Evolutionary conservation across 306 rosid species (phyloP), one percentile per base, ranked within the genome.

Genomic region (Acacia confusa): DNA sequence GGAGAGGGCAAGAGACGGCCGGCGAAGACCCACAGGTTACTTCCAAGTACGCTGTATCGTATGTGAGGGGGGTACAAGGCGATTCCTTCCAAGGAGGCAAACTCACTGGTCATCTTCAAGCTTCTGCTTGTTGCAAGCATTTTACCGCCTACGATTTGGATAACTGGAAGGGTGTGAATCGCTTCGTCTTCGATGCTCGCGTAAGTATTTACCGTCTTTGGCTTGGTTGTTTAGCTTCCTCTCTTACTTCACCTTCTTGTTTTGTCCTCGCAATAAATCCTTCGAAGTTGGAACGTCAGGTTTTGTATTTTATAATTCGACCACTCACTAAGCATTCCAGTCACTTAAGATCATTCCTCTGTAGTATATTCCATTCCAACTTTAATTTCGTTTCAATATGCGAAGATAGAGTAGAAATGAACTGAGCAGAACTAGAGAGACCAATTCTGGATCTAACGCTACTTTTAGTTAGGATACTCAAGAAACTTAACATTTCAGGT

Each of bases 101-200:
- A 74, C 82, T 79, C 0, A 78, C 83, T 0, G 88, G 82, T 0
- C 89, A 78, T 27, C 97, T 95, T 81, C 87, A 74, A 72, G 98
- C 98, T 77, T 95, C 99, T 0, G 99, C 99, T 43, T 93, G 99
- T 52, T 95, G 99, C 82, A 95, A 95, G 77, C 99, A 95, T 87
- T 93, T 93, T 43, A 95, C 99, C 0, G 99, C 99, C 19, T 95
- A 95, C 43, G 99, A 95, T 89, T 82, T 95, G 72, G 99, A 95
- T n/a, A 81, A 81, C 6, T 95, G 99, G 98, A 88, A 90, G 4
- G 90, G 91, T 40, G 85, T 92, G 0, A 78, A 80, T 87, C 93
- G 99, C 16, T 95, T 89, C 41, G 63, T 57, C 48, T 95, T 95
- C 32, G 89, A 95, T 78, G 99, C 99, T 34, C 79, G 53, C 4